These are phyloP conservation scores for Hypomontagnella monticulosa DNA, from an alignment of 495 filamentous ascomycete genomes.

Conservation along the genomic window DNA sequence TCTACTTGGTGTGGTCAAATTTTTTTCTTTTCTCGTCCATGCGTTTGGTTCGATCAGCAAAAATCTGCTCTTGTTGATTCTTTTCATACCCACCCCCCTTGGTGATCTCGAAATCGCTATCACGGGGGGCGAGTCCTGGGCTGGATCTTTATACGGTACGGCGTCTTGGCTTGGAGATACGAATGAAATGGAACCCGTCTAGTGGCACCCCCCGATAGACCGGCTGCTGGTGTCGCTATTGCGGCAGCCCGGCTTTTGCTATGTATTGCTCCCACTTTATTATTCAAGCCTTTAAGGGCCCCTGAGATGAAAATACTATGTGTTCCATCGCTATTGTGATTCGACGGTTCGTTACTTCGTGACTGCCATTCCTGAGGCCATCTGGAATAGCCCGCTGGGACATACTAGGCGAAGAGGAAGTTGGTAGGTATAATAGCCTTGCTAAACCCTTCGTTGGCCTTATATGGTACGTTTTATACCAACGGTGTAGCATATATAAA, in stretches of 20 bases:
- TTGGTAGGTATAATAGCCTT: no score
- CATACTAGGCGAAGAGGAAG: not conserved
- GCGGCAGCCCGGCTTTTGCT: conserved; percentile 24
- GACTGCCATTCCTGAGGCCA: not conserved
- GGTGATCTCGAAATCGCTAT: conserved; percentile 2
- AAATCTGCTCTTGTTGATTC: conserved; percentile 23
- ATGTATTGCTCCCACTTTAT: conserved; percentile 25
- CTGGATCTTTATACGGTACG: conserved; percentile 37
- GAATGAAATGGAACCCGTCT: conserved; percentile 32
- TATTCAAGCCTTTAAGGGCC: conserved; percentile 7
- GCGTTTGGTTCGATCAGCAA: conserved; percentile 24
- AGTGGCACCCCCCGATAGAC: conserved; percentile 8
- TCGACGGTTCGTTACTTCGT: not conserved
- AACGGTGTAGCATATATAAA: no score
- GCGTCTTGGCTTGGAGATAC: conserved; percentile 43
- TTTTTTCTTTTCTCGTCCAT: conserved; percentile 18
- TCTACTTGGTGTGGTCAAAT: conserved; percentile 36
- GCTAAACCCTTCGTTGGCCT: no score
- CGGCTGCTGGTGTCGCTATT: conserved; percentile 14
- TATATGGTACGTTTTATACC: no score
- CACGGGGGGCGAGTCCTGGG: conserved; percentile 28
- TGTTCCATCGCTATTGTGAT: conserved; percentile 16
- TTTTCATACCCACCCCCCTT: conserved; percentile 33
- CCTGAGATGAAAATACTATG: conserved; percentile 29
- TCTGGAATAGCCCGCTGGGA: not conserved